Base-by-base conservation (phyloP, 306 rosid genomes). In the Styphnolobium japonicum region DNA sequence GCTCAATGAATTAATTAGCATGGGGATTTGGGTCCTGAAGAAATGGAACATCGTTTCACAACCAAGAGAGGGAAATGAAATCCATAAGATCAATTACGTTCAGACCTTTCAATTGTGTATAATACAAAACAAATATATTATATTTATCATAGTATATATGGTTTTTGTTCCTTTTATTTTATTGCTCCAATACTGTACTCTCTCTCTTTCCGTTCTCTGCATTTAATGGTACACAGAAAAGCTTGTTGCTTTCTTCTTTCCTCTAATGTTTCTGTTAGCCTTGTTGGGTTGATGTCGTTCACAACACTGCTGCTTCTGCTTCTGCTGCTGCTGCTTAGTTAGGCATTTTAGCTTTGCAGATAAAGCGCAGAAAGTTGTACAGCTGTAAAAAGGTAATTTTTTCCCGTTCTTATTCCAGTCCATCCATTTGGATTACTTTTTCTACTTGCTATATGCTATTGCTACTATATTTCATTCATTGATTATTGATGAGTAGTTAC, bases 321-420 rank as follows among this genome's bases (percentile, higher is more conserved):
- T 22, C 83, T 53, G 73, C 80, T 83, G 79, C 67, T 83, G 75
- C 90, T 57, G 77, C 80, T 75, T 76, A 84, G 84, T 88, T 80
- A 86, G 89, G 88, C 89, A 85, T 86, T 87, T 81, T 77, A 84
- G 86, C 93, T 88, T 87, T 90, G 90, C 97, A 88, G 91, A 90
- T 76, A 52, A 79, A 62, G 86, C 40, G 57, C 89, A 84, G 91
- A 87, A 87, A 82, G 84, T 66, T 75, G 82, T 82, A 82, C 87
- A 82, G 81, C 84, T 85, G 84, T 87, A 18, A 82, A 81, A 79
- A 82, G 89, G 87, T 85, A 82, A 49, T 1, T 12, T 42, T 71
- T 33, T 58, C 65, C 70, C 69, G 37, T 82, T 79, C 53, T 83
- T 71, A 53, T 76, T 18, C 71, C 37, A 10, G 8, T 69, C 37